Conservation (phyloP, 1,139 yeast genomes). For the Kluyveromyces sp. region DNA sequence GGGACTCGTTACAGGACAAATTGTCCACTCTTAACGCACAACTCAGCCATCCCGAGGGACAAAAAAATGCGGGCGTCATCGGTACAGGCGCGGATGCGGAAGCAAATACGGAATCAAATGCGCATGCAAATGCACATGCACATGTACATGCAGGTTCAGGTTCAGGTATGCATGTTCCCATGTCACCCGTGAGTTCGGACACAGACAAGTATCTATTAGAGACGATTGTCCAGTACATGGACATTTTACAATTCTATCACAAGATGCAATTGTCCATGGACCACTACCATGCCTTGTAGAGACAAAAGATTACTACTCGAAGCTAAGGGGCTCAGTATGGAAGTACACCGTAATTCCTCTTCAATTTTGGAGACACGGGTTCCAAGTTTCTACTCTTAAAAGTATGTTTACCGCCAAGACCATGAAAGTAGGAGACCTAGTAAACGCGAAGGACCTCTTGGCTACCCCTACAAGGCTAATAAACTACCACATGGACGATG, state of each 20-base stretch:
- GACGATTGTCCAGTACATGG: conserved; percentile 1
- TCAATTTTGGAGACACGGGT: conserved; percentile 4
- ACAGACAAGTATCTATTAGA: conserved; percentile 1
- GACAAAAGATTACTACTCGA: conserved; percentile 1
- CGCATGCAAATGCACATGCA: too few relatives aligned
- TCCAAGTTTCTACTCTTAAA: background rate
- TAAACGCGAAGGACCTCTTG: background rate
- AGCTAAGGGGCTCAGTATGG: conserved; percentile 4
- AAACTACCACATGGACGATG: conserved; percentile 1
- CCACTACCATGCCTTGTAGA: conserved; percentile 1
- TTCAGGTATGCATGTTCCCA: too few relatives aligned
- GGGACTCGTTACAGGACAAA: conserved; percentile 1
- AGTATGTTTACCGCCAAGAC: conserved; percentile 5
- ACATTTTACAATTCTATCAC: conserved; percentile 2
- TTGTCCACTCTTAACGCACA: background rate
- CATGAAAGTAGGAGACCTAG: conserved; percentile 1
- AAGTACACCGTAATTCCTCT: conserved; percentile 3
- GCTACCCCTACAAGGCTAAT: conserved; percentile 2
- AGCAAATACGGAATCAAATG: background rate
- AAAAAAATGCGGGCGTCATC: too few relatives aligned
- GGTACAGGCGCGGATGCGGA: background rate
- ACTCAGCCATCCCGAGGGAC: too few relatives aligned
- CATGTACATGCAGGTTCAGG: too few relatives aligned
- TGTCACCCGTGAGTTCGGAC: background rate
- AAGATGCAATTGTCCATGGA: conserved; percentile 2